A percentile compares a stretch with the other conserved stretches of the same genome.
These are phyloP conservation scores for Blastobotrys persicus DNA, from an alignment of 1,139 yeast genomes.

Conservation along the genomic window DNA sequence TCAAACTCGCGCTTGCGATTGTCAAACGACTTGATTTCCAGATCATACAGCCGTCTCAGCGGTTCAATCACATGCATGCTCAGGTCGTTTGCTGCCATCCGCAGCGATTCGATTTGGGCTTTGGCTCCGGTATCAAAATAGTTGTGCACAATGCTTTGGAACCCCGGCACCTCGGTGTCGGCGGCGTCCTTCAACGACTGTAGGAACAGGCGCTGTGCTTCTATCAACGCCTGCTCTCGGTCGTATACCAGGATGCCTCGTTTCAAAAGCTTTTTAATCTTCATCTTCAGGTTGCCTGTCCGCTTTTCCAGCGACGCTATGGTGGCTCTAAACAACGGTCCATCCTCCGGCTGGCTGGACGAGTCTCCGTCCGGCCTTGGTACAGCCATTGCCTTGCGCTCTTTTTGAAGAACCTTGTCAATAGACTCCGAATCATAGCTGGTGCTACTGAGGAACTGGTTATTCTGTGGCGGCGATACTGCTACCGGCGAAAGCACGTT, in stretches of 20 bases:
- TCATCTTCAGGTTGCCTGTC: slow-evolving; percentile 48
- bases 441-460: slow-evolving; percentile 1
- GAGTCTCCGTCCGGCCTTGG: slow-evolving; percentile 35
- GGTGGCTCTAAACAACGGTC: slow-evolving; percentile 67
- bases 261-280: slow-evolving; percentile 43
- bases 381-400: slow-evolving; percentile 21
- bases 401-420: slow-evolving; percentile 23
- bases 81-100: slow-evolving; percentile 29
- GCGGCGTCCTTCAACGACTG: slow-evolving; percentile 35
- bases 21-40: slow-evolving; percentile 43
- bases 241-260: slow-evolving; percentile 39
- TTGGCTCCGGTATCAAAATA: slow-evolving; percentile 29
- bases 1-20: slow-evolving; percentile 58
- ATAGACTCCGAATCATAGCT: slow-evolving; percentile 20
- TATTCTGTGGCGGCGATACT: slow-evolving; percentile 1
- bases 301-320: slow-evolving; percentile 54
- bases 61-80: slow-evolving; percentile 41
- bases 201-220: slow-evolving; percentile 37
- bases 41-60: slow-evolving; percentile 41
- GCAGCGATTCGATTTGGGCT: slow-evolving; percentile 25
- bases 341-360: slow-evolving; percentile 54
- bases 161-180: slow-evolving; percentile 35
- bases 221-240: slow-evolving; percentile 37
- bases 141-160: slow-evolving; percentile 35
- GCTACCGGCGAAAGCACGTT: slow-evolving; percentile 1